Percentiles rank a stretch among this genome's conserved stretches.
These are phyloP conservation scores for Colletotrichum abscissum DNA, from an alignment of 2,329 filamentous ascomycete genomes.

Conservation along the genomic window DNA sequence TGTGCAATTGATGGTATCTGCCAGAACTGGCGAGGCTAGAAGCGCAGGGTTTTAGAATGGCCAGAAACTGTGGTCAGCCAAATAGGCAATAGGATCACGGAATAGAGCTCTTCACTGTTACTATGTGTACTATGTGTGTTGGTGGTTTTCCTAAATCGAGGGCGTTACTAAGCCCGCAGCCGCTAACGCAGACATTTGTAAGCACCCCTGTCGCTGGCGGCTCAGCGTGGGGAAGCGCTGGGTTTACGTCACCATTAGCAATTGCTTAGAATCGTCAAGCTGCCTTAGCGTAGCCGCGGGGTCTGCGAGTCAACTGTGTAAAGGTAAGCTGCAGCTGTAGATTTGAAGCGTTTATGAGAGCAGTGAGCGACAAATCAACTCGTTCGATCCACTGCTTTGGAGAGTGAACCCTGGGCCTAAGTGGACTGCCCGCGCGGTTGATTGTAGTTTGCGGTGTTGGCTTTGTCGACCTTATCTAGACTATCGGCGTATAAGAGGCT, in stretches of 20 bases:
- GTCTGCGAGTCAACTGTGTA: not conserved
- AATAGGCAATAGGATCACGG: not conserved
- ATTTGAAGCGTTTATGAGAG: not conserved
- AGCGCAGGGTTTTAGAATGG: not conserved
- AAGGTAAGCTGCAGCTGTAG: not conserved
- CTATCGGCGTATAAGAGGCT: not conserved
- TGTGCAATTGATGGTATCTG: not conserved
- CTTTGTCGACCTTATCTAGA: not conserved
- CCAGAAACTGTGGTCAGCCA: not conserved
- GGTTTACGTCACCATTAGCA: slow-evolving; percentile 50
- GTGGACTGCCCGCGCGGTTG: not conserved
- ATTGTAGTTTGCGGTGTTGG: not conserved
- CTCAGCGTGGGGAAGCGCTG: not conserved
- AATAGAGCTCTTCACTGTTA: slow-evolving; percentile 11
- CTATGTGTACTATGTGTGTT: not conserved
- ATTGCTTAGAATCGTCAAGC: slow-evolving; percentile 36
- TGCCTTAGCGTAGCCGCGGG: not conserved
- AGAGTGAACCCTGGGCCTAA: not conserved
- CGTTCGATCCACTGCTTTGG: not conserved
- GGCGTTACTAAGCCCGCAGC: slow-evolving; percentile 9
- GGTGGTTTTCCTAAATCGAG: too few species aligned
- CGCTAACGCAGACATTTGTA: slow-evolving; percentile 30
- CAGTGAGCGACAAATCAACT: not conserved
- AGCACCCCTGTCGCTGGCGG: slow-evolving; percentile 5
- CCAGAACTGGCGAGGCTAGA: not conserved